A percentile compares a stretch with the other conserved stretches of the same genome.
Conservation (phyloP, 148 eudicot genomes). For the Chenopodium album region DNA sequence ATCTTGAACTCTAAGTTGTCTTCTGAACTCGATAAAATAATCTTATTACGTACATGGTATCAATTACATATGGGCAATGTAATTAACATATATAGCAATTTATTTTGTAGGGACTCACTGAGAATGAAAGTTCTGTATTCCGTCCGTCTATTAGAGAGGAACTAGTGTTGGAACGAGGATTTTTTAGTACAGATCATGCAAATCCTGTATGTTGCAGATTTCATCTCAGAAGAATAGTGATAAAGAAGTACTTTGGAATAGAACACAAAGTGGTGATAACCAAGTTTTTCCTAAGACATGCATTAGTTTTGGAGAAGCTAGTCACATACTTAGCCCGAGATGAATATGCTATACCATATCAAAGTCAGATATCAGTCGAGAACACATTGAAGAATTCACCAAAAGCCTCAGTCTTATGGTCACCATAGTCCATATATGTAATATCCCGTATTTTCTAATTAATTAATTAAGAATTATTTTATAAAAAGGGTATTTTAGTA, state of each 20-base stretch:
- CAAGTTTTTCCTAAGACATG: not conserved
- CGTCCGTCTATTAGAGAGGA: no score
- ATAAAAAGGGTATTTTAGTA: no score
- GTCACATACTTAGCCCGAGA: no score
- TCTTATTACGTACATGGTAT: no score
- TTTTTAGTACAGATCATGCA: not conserved
- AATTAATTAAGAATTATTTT: no score
- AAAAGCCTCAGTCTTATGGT: slow-evolving; percentile 1
- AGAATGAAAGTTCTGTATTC: no score
- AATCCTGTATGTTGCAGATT: not conserved
- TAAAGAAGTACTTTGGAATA: not conserved
- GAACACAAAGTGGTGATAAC: not conserved
- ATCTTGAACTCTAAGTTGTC: no score
- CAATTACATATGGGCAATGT: no score
- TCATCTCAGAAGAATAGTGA: slow-evolving; percentile 7
- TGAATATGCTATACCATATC: accelerated
- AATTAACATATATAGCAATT: no score
- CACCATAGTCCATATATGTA: not conserved
- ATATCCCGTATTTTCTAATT: no score
- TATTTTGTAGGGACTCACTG: no score
- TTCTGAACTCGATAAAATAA: no score
- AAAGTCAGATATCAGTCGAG: not conserved
- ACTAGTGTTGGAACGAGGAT: not conserved
- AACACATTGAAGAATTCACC: not conserved
- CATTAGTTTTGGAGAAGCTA: slow-evolving; percentile 10